These are phyloP conservation scores for Leccinum pellstonianum DNA, from an alignment of 768 basidiomycete genomes.

Conservation along the genomic window DNA sequence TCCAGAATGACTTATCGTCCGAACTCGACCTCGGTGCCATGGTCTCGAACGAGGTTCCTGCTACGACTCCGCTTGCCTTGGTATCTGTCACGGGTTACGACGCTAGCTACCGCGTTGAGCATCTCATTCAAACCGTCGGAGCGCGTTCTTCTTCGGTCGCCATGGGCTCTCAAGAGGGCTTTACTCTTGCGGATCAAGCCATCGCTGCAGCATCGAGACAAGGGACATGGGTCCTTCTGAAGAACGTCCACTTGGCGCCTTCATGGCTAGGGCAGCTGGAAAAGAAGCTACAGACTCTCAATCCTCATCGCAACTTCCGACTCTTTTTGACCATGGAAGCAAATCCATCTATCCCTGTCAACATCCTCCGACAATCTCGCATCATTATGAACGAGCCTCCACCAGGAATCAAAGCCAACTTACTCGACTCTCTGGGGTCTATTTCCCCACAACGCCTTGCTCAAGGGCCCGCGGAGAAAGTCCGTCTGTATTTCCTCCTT, in stretches of 20 bases:
- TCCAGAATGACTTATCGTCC: slow-evolving; percentile 48
- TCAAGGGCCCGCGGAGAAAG: slow-evolving; percentile 90
- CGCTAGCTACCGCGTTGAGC: slow-evolving; percentile 95
- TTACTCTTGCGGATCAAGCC: slow-evolving; percentile 91
- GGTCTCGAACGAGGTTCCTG: slow-evolving; percentile 75
- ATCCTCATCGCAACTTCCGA: slow-evolving; percentile 88
- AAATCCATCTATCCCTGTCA: slow-evolving; percentile 91
- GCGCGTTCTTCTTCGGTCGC: slow-evolving; percentile 86
- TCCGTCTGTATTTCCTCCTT: slow-evolving; percentile 90
- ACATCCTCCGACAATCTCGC: slow-evolving; percentile 93
- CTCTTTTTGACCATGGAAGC: slow-evolving; percentile 99
- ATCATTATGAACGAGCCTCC: slow-evolving; percentile 99
- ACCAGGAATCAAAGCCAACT: slow-evolving; percentile 94
- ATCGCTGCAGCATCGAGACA: slow-evolving; percentile 90
- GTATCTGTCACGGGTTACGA: slow-evolving; percentile 96
- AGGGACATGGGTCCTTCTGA: slow-evolving; percentile 94
- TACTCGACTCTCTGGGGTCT: slow-evolving; percentile 82
- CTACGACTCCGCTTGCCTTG: slow-evolving; percentile 82
- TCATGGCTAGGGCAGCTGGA: slow-evolving; percentile 95
- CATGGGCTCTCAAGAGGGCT: slow-evolving; percentile 99
- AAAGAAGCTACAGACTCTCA: slow-evolving; percentile 92
- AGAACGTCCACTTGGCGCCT: slow-evolving; percentile 96
- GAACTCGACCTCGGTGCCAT: slow-evolving; percentile 74
- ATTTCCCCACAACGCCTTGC: slow-evolving; percentile 70
- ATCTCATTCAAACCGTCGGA: slow-evolving; percentile 74